Base-by-base conservation (phyloP, 352 stramenopile genomes). In the Phytophthora nicotianae region DNA sequence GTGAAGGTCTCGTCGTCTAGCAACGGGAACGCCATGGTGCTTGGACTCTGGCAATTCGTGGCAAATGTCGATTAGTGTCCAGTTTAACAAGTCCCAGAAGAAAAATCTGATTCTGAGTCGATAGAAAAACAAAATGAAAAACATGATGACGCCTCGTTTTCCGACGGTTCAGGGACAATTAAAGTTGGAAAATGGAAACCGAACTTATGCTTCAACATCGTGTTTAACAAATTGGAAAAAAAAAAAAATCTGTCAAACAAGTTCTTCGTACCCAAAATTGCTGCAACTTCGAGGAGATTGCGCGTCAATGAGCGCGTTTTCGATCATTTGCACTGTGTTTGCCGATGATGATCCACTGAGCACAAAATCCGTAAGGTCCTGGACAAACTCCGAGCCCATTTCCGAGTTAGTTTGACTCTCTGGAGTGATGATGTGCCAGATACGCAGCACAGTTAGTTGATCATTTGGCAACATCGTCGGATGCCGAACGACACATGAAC, bases 401-500 rank as follows among this genome's bases (percentile, higher is more conserved):
- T 41, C 59, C 26, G 58, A 45, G 14, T 17, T 58, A 21, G 42
- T 41, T 26, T 59, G 56, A 33, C 17, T 72, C 16, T 75, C 64
- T 3, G 73, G 75, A 2, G 64, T 81, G 35, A 78, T 74, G 11
- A 82, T 62, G 41, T 78, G 77, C 63, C 75, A 84, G 26, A 73
- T 80, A 42, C 77, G 62, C 27, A 84, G 16, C n/a, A 75, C 29
- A 1, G 70, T 68, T 35, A 71, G 70, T 2, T 72, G 40, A 0
- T 51, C 54, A 13, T 20, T 53, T 29, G 40, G 27, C 2, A 61
- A 17, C 21, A 53, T 74, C 7, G 37, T 23, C 16, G 68, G 65
- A 0, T 68, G 70, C 29, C 75, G 74, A 41, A 89, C 70, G 29
- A 87, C 61, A 24, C 87, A 78, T 43, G 81, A 84, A 1, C 79